Base-by-base conservation (phyloP, 179 eudicot species). In the Actinidia chinensis region DNA sequence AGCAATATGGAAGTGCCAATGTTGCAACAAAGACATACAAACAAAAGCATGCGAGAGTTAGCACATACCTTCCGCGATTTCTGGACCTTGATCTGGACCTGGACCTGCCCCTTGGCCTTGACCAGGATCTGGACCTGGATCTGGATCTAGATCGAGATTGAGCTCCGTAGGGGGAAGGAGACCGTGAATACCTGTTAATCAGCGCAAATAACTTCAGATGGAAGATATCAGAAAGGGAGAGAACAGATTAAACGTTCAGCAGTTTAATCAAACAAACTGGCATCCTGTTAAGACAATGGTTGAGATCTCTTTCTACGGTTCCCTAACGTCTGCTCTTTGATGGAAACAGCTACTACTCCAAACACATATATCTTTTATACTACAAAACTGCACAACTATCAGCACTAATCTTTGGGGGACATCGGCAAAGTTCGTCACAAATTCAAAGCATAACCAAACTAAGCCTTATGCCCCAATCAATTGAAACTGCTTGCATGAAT, bases 111-210 rank as follows among this genome's bases (percentile, higher is more conserved):
- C 79, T 82, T 23, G 78, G 79, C 64, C 68, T 73, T 60, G 83
- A 80, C 51, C 42, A 70, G 59, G 87, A 79, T 59, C 88, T 78
- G 8, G 89, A 84, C 70, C 88, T 87, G 71, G 97, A 87, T 55
- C 87, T 76, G 11, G 95, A 87, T 22, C 88, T 79, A 33, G 93
- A 93, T 79, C 88, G 84, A 25, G 93, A 85, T 58, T 85, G 87
- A 43, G 73, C 86, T 60, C 79, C 87, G 68, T 83, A 84, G 43
- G 95, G 95, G 68, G 97, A 90, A 51, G 95, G 97, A 77, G 98
- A 93, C 73, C 86, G 85, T 8, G 91, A 89, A 79, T 90, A 86
- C 76, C 97, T 92, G 68, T 52, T 76, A 76, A 20, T 18, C 46
- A 78, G 6, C 14, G 66, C 59, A 70, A 22, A 28, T 23, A 14